Evolutionary conservation across 257 asterid genomes (phyloP).

Genomic region (Plantago elongata): DNA sequence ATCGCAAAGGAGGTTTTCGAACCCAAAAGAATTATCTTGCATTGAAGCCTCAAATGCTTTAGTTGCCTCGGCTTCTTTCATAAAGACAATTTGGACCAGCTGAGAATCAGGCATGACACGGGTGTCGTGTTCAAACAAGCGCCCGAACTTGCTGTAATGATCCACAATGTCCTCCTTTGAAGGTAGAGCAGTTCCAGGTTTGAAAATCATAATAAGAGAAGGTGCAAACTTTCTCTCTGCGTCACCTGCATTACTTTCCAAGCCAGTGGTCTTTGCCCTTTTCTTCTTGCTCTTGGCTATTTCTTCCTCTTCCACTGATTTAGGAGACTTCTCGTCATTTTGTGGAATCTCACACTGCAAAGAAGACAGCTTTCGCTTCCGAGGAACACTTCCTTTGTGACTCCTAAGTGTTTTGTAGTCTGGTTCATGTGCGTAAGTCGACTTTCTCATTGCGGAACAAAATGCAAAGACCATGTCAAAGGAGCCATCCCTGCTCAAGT

Average conservation of each 20-base stretch:
- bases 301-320: slow-evolving; percentile 15
- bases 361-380: slow-evolving; percentile 31
- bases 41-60: slow-evolving; percentile 44
- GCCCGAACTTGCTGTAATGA: slow-evolving; percentile 46
- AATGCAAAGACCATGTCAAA: slow-evolving; percentile 40
- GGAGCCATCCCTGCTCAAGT: slow-evolving; percentile 31
- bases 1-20: slow-evolving; percentile 33
- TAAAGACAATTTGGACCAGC: slow-evolving; percentile 34
- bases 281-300: slow-evolving; percentile 30
- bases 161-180: slow-evolving; percentile 44
- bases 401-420: slow-evolving; percentile 26
- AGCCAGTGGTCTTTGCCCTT: slow-evolving; percentile 20
- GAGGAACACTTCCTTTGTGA: slow-evolving; percentile 3
- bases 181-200: slow-evolving; percentile 46
- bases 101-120: slow-evolving; percentile 28
- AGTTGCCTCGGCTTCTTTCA: slow-evolving; percentile 39
- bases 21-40: slow-evolving; percentile 39
- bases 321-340: slow-evolving; percentile 13
- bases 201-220: slow-evolving; percentile 39
- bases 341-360: slow-evolving; percentile 18
- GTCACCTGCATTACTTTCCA: slow-evolving; percentile 14
- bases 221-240: slow-evolving; percentile 22
- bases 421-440: slow-evolving; percentile 31
- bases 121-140: slow-evolving; percentile 41
- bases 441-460: slow-evolving; percentile 47